Base-by-base conservation (phyloP, 1,139 yeast genomes). In the Diutina mesorugosa region DNA sequence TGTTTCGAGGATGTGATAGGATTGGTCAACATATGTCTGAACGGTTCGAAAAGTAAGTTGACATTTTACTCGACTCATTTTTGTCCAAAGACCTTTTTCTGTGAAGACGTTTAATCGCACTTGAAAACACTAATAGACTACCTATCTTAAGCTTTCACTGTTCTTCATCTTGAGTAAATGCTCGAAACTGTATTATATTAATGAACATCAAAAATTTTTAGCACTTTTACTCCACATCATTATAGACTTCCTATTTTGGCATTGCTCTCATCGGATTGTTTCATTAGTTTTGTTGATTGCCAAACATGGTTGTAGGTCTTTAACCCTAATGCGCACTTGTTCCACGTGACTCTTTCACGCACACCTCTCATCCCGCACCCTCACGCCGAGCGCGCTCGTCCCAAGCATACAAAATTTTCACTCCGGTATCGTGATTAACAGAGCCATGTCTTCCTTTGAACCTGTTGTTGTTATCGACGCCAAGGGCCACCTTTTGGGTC, bases 401-500 rank as follows among this genome's bases (percentile, higher is more conserved):
- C 51, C 51, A 47, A 26, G 35, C 53, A 50, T 32, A 50, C 41
- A 50, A 50, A 50, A 32, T 50, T 50, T 50, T 32, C 53, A 50
- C 53, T 32, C 53, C 9, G n/a, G n/a, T 29, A 16, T 50, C 35
- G 41, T 32, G 32, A 30, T 14, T 29, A 38, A 16, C 32, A 29
- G 45, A 30, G 45, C 45, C 53, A 89, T 88, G 96, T 87, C 93
- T 81, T 82, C 88, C 76, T 89, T 85, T 78, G 95, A 89, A 83
- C 91, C 95, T 80, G 96, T 90, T 83, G 89, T 90, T 83, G 96
- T 90, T 78, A 85, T 88, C 83, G 96, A 88, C 81, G 96, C 95
- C 83, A 91, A 93, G 90, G 99, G 98, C 78, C 99, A 93, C 81
- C 88, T 93, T 75, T 87, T 93, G 77, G 99, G 99, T 80, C 97